These are phyloP conservation scores for Aspergillus candidus DNA, from an alignment of 2,329 filamentous ascomycete genomes.

Conservation along the genomic window DNA sequence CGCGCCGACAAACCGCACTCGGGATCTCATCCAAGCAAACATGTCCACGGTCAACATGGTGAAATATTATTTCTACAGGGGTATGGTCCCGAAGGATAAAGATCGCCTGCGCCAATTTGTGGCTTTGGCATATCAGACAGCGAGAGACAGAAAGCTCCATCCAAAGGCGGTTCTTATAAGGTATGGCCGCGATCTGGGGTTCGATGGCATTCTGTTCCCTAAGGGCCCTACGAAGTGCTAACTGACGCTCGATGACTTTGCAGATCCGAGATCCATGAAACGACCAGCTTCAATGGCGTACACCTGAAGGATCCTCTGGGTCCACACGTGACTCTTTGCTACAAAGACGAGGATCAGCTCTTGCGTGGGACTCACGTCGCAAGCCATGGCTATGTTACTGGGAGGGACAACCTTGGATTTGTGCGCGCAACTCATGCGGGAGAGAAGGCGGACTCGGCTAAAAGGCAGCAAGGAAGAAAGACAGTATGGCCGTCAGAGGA, in stretches of 20 bases:
- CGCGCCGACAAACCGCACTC: too few relatives aligned
- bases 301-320: conserved; percentile 15
- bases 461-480: conserved; percentile 5
- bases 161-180: conserved; percentile 16
- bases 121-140: conserved; percentile 16
- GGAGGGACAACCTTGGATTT: conserved; percentile 6
- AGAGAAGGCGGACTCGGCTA: conserved; percentile 5
- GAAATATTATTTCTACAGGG: conserved; percentile 15
- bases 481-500: conserved; percentile 6
- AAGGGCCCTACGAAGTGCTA: too few relatives aligned
- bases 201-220: too few relatives aligned
- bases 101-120: conserved; percentile 9
- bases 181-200: conserved; percentile 1
- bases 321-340: conserved; percentile 15
- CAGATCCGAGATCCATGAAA: conserved; percentile 15
- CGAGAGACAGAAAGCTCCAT: conserved; percentile 15
- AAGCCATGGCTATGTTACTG: conserved; percentile 8
- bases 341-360: conserved; percentile 15
- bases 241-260: conserved; percentile 1
- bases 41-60: conserved; percentile 15
- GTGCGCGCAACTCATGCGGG: conserved; percentile 6
- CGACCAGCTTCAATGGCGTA: conserved; percentile 15
- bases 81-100: conserved; percentile 7
- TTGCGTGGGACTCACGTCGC: conserved; percentile 15
- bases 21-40: not conserved